Base-by-base conservation (phyloP, 2,329 filamentous ascomycete species). In the Talaromyces marneffei region DNA sequence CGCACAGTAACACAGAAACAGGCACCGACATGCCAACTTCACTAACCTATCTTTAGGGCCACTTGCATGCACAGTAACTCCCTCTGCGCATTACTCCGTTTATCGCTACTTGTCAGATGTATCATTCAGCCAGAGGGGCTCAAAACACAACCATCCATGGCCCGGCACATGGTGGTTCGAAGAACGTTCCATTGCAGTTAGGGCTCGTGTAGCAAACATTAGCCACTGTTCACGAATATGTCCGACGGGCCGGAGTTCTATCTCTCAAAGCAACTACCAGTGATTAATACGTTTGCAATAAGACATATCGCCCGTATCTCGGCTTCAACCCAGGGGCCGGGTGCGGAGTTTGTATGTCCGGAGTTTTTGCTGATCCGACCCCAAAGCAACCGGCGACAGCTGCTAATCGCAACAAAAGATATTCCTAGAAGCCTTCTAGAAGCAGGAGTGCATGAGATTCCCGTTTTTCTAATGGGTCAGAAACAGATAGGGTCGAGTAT, bases 201-300 rank as follows among this genome's bases (percentile, higher is more conserved):
- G 33, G 18, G 20, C 31, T 39, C 31, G 52, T 14, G 33, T 25
- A 33, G 20, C 52, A 33, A 54, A 18, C 12, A 25, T 39, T 14
- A 16, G 20, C 52, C 18, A 39, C 33, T 27, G 23, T 16, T 39
- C 33, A 39, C 23, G 18, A 54, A 54, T 54, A 54, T 54, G 31
- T 54, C 52, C 52, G 52, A 54, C 52, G 52, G 52, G 29, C 33
- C 52, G 52, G 52, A 54, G 52, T 54, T 27, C 52, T n/a, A n/a
- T 39, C n/a, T 7, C 2, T 16, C 4, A 27, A 25, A 2, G 14
- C 9, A 27, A 18, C 4, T n/a, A n/a, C 23, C 4, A 2, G 23
- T n/a, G n/a, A n/a, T 27, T 2, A n/a, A 12, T 27, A 29, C n/a
- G 6, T 23, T 27, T 27, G 10, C n/a, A 29, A 9, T 8, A 23